Evolutionary conservation across 2,329 filamentous ascomycete genomes (phyloP).

Genomic region (Penicillium sp.): DNA sequence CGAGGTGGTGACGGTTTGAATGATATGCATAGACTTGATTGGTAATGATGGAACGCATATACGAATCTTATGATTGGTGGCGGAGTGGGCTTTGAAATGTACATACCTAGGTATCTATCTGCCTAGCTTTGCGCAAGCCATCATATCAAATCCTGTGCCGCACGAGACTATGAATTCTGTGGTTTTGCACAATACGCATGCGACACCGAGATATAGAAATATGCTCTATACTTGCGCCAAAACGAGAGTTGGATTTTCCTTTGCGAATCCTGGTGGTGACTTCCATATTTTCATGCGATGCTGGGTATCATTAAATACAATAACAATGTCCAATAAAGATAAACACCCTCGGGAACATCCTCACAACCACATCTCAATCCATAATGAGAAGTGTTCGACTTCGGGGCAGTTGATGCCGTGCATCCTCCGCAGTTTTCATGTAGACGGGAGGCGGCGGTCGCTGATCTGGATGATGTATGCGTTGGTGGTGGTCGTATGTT

Average conservation of each 20-base stretch:
- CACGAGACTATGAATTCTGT: not conserved
- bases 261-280: not conserved
- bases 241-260: not conserved
- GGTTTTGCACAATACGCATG: constrained; percentile 2
- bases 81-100: not conserved
- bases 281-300: constrained; percentile 3
- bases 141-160: not conserved
- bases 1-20: constrained; percentile 41
- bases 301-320: constrained; percentile 20
- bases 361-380: constrained; percentile 26
- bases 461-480: constrained; percentile 25
- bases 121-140: not conserved
- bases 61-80: not conserved
- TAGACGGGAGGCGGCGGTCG: constrained; percentile 31
- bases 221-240: not conserved
- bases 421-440: constrained; percentile 28
- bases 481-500: constrained; percentile 19
- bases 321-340: constrained; percentile 8
- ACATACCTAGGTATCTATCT: constrained; percentile 6
- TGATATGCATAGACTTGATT: constrained; percentile 45
- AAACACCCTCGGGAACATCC: not conserved
- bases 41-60: not conserved
- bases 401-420: constrained; percentile 26
- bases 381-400: constrained; percentile 34
- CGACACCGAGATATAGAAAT: not conserved